A percentile compares a stretch with the other conserved stretches of the same genome.
Evolutionary conservation across 2,329 filamentous ascomycete species (phyloP).

Genomic region (Bipolaris victoriae): DNA sequence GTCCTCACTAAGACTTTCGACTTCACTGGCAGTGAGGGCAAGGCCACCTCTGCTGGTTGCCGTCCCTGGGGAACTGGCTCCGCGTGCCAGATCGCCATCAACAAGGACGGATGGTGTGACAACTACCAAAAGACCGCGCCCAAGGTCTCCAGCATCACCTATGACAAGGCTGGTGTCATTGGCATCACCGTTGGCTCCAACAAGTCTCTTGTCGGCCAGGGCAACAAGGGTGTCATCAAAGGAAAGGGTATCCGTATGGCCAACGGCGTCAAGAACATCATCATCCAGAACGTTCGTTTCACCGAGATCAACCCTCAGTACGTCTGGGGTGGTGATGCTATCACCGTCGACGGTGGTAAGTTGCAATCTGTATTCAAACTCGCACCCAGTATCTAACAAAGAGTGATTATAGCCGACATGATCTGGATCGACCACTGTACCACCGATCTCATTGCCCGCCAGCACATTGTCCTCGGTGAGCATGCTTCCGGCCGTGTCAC

Average conservation of each 20-base stretch:
- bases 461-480: conserved; percentile 66
- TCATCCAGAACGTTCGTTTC: conserved; percentile 55
- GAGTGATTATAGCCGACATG: conserved; percentile 18
- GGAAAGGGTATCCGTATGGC: conserved; percentile 62
- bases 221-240: conserved; percentile 61
- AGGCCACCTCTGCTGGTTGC: conserved; percentile 60
- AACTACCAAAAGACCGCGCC: conserved; percentile 64
- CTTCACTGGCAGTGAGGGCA: conserved; percentile 63
- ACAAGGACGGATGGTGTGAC: conserved; percentile 62
- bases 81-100: conserved; percentile 65
- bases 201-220: conserved; percentile 64
- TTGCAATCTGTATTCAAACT: conserved; percentile 11
- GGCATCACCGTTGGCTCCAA: conserved; percentile 62
- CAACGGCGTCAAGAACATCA: conserved; percentile 58
- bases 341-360: conserved; percentile 41
- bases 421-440: conserved; percentile 45
- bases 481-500: conserved; percentile 61
- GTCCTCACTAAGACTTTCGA: conserved; percentile 63
- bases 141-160: conserved; percentile 50
- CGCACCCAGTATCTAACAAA: not conserved
- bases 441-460: conserved; percentile 64
- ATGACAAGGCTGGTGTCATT: conserved; percentile 59
- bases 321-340: conserved; percentile 47
- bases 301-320: conserved; percentile 49
- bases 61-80: conserved; percentile 60